A percentile compares a stretch with the other conserved stretches of the same genome.
These are phyloP conservation scores for Ascochyta lentis DNA, from an alignment of 2,329 filamentous ascomycete genomes.

Conservation along the genomic window DNA sequence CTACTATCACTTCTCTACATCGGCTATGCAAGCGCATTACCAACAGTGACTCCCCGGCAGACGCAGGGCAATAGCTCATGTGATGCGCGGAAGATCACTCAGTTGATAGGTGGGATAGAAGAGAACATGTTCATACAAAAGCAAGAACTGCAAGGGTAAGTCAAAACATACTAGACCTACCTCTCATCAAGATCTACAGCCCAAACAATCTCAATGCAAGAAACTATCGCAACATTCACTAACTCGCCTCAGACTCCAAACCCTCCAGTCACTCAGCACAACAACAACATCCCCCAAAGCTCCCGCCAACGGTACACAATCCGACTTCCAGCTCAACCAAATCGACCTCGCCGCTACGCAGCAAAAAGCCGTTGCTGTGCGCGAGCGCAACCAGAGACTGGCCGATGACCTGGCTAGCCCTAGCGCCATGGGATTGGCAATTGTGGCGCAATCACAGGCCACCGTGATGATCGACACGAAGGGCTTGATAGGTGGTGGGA, in stretches of 20 bases:
- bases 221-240: not conserved
- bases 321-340: constrained; percentile 18
- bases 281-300: not conserved
- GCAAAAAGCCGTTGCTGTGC: constrained; percentile 26
- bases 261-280: constrained; percentile 15
- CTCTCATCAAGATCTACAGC: not conserved
- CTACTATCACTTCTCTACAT: not conserved
- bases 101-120: constrained; percentile 27
- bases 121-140: constrained; percentile 31
- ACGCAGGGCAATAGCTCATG: not conserved
- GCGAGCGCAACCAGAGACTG: constrained; percentile 28
- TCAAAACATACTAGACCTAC: not conserved
- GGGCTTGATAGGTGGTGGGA: constrained; percentile 11
- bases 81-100: not conserved
- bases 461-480: constrained; percentile 23
- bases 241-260: constrained; percentile 1
- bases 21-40: not conserved
- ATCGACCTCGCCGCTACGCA: constrained; percentile 20
- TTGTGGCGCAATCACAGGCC: constrained; percentile 24
- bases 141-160: constrained; percentile 28
- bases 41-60: not conserved
- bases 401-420: constrained; percentile 27
- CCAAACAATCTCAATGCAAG: not conserved
- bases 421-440: constrained; percentile 19
- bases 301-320: constrained; percentile 11